Percentiles rank a stretch among this genome's conserved stretches.
These are phyloP conservation scores for Gelatoporia subvermispora DNA, from an alignment of 768 basidiomycete genomes.

Conservation along the genomic window DNA sequence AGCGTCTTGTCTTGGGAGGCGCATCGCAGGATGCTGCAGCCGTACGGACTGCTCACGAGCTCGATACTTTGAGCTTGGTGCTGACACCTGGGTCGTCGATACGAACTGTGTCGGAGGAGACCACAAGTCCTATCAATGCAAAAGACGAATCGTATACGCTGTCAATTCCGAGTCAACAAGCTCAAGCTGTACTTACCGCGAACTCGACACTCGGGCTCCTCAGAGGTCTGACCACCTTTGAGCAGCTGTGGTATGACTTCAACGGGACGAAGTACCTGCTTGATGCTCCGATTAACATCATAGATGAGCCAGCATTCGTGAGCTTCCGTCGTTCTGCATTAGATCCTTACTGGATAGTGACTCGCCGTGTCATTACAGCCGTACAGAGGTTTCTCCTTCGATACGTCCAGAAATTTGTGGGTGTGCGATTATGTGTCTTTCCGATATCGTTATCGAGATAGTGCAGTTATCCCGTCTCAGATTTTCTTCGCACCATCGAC, in stretches of 20 bases:
- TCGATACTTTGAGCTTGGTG: slow-evolving; percentile 25
- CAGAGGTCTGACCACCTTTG: slow-evolving; percentile 52
- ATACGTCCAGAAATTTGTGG: slow-evolving; percentile 72
- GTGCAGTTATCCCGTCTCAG: slow-evolving; percentile 32
- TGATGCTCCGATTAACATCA: slow-evolving; percentile 35
- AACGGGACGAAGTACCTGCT: slow-evolving; percentile 31
- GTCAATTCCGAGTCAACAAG: slow-evolving; percentile 32
- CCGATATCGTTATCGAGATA: not conserved
- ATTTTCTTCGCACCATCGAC: slow-evolving; percentile 41
- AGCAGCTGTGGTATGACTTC: slow-evolving; percentile 45
- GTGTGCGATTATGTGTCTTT: slow-evolving; percentile 13
- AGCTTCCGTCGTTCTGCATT: slow-evolving; percentile 5
- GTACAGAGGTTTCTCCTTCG: slow-evolving; percentile 74
- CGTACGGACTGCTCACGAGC: slow-evolving; percentile 20
- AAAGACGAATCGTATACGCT: slow-evolving; percentile 44
- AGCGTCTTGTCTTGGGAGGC: slow-evolving; percentile 37
- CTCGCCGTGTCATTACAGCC: slow-evolving; percentile 34
- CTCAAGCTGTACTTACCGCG: slow-evolving; percentile 34
- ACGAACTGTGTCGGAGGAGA: slow-evolving; percentile 31
- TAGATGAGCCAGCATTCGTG: slow-evolving; percentile 46
- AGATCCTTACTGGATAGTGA: not conserved
- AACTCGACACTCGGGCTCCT: slow-evolving; percentile 46
- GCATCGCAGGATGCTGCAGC: slow-evolving; percentile 27
- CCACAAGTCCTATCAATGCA: slow-evolving; percentile 27
- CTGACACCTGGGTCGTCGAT: slow-evolving; percentile 15